phyloP scores from a whole-genome alignment of 2,329 filamentous ascomycete genomes.

The Nothomitra cinnamomea region DNA sequence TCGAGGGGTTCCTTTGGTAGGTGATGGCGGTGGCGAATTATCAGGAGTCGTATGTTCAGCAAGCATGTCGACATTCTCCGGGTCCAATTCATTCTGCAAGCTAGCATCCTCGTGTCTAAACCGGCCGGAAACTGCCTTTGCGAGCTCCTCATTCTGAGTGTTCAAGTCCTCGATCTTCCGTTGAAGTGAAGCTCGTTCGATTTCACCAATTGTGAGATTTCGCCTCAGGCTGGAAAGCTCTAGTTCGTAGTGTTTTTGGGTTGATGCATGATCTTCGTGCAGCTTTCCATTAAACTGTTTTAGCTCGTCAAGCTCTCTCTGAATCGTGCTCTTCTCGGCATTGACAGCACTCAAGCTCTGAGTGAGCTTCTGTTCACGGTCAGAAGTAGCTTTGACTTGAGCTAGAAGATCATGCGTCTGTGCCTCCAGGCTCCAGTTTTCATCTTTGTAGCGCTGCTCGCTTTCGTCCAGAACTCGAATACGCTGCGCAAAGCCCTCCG shows the following conservation, averaged over 20 bases:
- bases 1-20: slow-evolving; percentile 77
- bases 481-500: slow-evolving; percentile 61
- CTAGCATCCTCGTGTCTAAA: slow-evolving; percentile 50
- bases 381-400: slow-evolving; percentile 55
- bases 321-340: slow-evolving; percentile 57
- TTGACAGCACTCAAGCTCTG: slow-evolving; percentile 53
- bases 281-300: slow-evolving; percentile 65
- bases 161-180: slow-evolving; percentile 77
- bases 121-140: slow-evolving; percentile 63
- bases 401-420: slow-evolving; percentile 71
- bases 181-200: slow-evolving; percentile 61
- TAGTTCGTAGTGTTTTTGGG: slow-evolving; percentile 71
- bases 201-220: slow-evolving; percentile 59
- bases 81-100: slow-evolving; percentile 37
- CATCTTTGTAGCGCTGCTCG: slow-evolving; percentile 91
- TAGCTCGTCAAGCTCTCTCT: slow-evolving; percentile 82
- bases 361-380: slow-evolving; percentile 67
- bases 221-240: slow-evolving; percentile 74
- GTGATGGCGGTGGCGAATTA: slow-evolving; percentile 77
- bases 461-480: slow-evolving; percentile 77
- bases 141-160: slow-evolving; percentile 79
- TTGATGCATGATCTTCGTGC: slow-evolving; percentile 59
- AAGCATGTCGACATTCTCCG: slow-evolving; percentile 47
- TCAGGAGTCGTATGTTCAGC: slow-evolving; percentile 63
- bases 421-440: slow-evolving; percentile 95